These are phyloP conservation scores for Cercospora zeae-maydis DNA, from an alignment of 2,329 filamentous ascomycete species.

Conservation along the genomic window DNA sequence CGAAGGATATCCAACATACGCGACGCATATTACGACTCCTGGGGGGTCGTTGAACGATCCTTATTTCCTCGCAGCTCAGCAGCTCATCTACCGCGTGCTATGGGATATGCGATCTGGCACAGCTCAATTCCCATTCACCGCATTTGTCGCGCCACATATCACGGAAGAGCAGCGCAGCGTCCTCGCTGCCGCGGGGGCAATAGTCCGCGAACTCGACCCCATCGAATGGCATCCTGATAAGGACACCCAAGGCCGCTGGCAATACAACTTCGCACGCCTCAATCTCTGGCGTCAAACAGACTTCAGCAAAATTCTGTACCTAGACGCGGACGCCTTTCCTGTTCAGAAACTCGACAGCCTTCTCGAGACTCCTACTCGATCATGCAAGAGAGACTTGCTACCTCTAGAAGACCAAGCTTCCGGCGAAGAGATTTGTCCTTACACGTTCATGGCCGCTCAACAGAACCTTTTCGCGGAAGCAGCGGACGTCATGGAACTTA, in stretches of 20 bases:
- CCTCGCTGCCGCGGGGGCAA: slow-evolving; percentile 21
- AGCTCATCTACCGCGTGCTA: slow-evolving; percentile 22
- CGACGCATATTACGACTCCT: slow-evolving; percentile 21
- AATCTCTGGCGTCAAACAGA: slow-evolving; percentile 85
- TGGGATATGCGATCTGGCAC: slow-evolving; percentile 23
- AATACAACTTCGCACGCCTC: slow-evolving; percentile 75
- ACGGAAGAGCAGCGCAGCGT: slow-evolving; percentile 20
- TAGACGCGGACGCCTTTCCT: slow-evolving; percentile 69
- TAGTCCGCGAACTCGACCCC: slow-evolving; percentile 23
- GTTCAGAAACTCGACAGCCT: slow-evolving; percentile 23
- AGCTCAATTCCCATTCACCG: slow-evolving; percentile 20
- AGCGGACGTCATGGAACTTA: slow-evolving; percentile 14
- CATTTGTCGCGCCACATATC: slow-evolving; percentile 25
- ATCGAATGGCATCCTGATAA: slow-evolving; percentile 20
- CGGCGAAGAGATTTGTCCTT: slow-evolving; percentile 18
- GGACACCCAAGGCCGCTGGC: slow-evolving; percentile 16
- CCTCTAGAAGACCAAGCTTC: slow-evolving; percentile 19
- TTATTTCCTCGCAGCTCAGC: slow-evolving; percentile 24
- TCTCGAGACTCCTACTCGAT: slow-evolving; percentile 14
- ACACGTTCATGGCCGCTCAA: slow-evolving; percentile 16
- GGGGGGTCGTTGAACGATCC: slow-evolving; percentile 23
- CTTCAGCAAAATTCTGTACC: slow-evolving; percentile 84
- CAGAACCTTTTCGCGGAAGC: slow-evolving; percentile 14
- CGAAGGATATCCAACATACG: slow-evolving; percentile 18
- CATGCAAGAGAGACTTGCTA: slow-evolving; percentile 20